Percentiles rank a stretch among this genome's conserved stretches.
Conservation (phyloP, 2,329 filamentous ascomycete species). For the Fulvia fulva region DNA sequence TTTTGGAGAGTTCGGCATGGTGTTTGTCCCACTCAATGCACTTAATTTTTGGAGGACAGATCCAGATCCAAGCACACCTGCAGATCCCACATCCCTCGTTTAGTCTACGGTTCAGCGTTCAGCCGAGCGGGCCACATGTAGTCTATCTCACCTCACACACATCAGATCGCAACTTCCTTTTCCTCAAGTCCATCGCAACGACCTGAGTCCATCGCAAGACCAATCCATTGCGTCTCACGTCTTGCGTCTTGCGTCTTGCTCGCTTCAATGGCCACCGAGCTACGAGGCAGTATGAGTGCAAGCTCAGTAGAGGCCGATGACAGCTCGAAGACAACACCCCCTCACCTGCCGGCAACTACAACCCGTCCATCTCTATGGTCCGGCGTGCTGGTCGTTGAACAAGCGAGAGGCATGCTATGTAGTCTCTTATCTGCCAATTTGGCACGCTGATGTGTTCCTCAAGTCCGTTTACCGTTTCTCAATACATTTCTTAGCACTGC, state of each 20-base stretch:
- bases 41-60: neutral
- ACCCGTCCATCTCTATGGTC: neutral
- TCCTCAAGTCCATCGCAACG: neutral
- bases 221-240: neutral
- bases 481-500: neutral
- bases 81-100: neutral
- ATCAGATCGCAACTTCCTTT: neutral
- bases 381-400: too few species aligned
- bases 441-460: neutral
- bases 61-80: too few species aligned
- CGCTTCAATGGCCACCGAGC: neutral
- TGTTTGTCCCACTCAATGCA: neutral
- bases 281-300: neutral
- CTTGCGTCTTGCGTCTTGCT: too few species aligned
- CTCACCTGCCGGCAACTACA: neutral
- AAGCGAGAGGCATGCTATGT: neutral
- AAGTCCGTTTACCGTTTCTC: too few species aligned
- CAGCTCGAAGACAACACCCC: neutral
- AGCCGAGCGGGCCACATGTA: too few species aligned
- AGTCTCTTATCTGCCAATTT: neutral
- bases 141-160: too few species aligned
- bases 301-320: neutral
- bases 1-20: constrained; percentile 14
- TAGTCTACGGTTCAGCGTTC: neutral
- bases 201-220: neutral